Evolutionary conservation across 768 basidiomycete genomes (phyloP), one percentile per base, ranked within the genome.

Genomic region (Royoungia palumana): DNA sequence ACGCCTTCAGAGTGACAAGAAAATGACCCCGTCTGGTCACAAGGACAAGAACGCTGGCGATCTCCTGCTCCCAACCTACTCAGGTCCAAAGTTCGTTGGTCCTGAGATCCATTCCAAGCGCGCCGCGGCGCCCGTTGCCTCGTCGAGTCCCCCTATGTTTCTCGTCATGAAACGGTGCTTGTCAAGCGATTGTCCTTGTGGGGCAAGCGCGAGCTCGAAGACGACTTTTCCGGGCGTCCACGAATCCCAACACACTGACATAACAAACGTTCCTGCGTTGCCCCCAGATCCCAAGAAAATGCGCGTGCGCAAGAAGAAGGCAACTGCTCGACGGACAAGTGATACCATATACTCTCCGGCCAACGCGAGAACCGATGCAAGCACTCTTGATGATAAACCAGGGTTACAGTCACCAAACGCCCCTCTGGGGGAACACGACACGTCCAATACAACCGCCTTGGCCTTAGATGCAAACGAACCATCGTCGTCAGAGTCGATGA

Each of bases 141-240:
- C 47, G 13, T 35, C 53, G 17, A 38, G 8, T 25, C 38, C 50
- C 2, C 27, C 54, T 12, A 40, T 16, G 42, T n/a, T 56, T 30
- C 8, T 57, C 32, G 40, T 59, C 6, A 27, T 53, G 19, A 41
- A 22, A 19, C 54, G 25, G 8, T 59, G 58, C 34, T 21, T 60
- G 41, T 41, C 44, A 5, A 27, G 34, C 13, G 54, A 53, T 24
- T 50, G 54, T 47, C 58, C 46, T 30, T 56, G 58, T 7, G 58
- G 53, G 21, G 50, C 41, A 12, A 35, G 25, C 13, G 13, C 13
- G 11, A 19, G 24, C 9, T 21, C 32, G 36, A 37, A 48, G 9
- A 3, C 39, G 5, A 19, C 12, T 5, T 12, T 1, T 12, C 36
- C 13, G 12, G 44, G 13, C n/a, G 11, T 34, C 17, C 11, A 16